phyloP scores from a whole-genome alignment of 179 eudicot species.

The Beta corolliflora region DNA sequence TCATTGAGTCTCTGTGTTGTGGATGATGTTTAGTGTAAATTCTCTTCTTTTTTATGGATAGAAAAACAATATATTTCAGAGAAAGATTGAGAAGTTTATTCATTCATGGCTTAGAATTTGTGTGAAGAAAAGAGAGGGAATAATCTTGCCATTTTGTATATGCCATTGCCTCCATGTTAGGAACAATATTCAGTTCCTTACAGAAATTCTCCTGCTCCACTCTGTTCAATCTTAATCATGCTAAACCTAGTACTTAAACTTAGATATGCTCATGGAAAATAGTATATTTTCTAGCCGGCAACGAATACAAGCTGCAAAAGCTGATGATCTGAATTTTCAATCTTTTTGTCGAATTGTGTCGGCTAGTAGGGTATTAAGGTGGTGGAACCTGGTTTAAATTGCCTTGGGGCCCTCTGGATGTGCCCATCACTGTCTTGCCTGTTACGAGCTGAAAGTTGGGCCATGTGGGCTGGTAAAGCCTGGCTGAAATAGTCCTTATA shows the following conservation, averaged over 20 bases:
- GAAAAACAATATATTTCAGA: too few relatives aligned
- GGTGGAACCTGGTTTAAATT: background rate
- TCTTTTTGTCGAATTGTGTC: too few relatives aligned
- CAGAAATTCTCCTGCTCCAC: background rate
- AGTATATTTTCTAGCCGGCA: too few relatives aligned
- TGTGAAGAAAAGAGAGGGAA: background rate
- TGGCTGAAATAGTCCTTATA: background rate
- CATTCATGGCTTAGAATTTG: background rate
- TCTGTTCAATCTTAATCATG: background rate
- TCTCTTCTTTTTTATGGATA: too few relatives aligned
- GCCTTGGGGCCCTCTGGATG: background rate
- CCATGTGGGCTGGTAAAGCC: constrained; percentile 1
- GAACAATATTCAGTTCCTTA: background rate
- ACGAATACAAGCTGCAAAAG: too few relatives aligned
- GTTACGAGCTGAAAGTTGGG: constrained; percentile 13
- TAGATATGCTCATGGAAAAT: background rate
- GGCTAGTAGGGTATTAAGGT: background rate
- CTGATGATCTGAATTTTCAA: too few relatives aligned
- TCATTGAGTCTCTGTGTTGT: too few relatives aligned
- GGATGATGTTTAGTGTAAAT: too few relatives aligned
- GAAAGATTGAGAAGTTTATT: too few relatives aligned
- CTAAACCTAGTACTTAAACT: background rate
- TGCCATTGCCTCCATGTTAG: background rate
- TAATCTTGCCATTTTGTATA: too few relatives aligned
- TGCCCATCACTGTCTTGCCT: background rate